Evolutionary conservation across 2,329 filamentous ascomycete species (phyloP), one percentile per base, ranked within the genome.

Genomic region (Ceratocystis cacaofunesta): DNA sequence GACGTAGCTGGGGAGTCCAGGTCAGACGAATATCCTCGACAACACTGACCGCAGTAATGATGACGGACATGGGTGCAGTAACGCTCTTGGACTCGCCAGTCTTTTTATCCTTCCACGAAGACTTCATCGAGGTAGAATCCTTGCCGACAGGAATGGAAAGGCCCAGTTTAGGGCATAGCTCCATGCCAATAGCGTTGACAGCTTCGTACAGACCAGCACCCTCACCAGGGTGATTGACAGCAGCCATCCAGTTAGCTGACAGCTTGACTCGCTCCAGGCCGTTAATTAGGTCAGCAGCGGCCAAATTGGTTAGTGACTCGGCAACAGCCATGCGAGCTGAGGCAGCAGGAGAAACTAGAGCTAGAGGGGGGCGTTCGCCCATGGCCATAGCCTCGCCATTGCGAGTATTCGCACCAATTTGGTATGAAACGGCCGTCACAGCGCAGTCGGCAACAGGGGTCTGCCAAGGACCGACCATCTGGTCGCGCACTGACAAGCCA

Each of bases 41-140:
- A 1, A 90, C 84, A 0, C 88, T 87, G 72, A 97, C 96, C 1
- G 94, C 90, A 4, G 94, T 91, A 70, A 97, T 91, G 65, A 96
- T 86, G 5, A 95, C 82, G 0, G 92, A 95, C 70, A 97, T 84
- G 1, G 94, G 94, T 3, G 94, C 90, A 46, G 90, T 96, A 62
- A 97, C 92, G 69, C 92, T 92, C 77, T 89, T 94, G 15, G 81
- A 77, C 68, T 88, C 81, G 19, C 84, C 82, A 36, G 79, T 83
- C 66, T 82, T 78, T 68, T 79, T 78, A 70, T 92, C 88, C 72
- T 85, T 88, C 94, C 94, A 97, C 65, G 90, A 90, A 71, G 95
- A 92, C 80, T 96, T 96, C 94, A 99, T 97, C 2, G 92, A 96
- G 76, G 95, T 96, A 0, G 92, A 97, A 75, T 99, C 94, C 77